Evolutionary conservation across 139 green algal species (phyloP).

Genomic region (Picochlorum sp.): DNA sequence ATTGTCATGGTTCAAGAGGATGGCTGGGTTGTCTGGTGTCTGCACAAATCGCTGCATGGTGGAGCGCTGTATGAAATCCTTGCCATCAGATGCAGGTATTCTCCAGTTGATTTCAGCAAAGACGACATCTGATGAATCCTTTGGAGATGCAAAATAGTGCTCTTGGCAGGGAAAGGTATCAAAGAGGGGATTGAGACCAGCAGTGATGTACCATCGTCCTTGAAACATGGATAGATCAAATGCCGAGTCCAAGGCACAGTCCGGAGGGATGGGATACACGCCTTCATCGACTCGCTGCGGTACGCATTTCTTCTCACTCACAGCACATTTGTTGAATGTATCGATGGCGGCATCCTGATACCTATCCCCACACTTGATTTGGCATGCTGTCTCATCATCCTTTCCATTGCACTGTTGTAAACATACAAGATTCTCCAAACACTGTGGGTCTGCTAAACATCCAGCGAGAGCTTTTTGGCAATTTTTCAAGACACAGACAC

Average conservation of each 20-base stretch:
- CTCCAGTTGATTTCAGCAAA: constrained; percentile 73
- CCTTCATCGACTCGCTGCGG: constrained; percentile 57
- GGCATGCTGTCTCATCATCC: constrained; percentile 68
- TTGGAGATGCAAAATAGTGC: constrained; percentile 47
- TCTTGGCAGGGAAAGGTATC: constrained; percentile 84
- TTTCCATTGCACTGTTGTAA: constrained; percentile 56
- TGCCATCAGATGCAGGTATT: constrained; percentile 39
- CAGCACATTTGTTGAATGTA: constrained; percentile 76
- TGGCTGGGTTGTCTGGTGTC: constrained; percentile 24
- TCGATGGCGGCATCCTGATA: constrained; percentile 66
- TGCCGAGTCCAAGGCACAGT: constrained; percentile 32
- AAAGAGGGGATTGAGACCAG: constrained; percentile 76
- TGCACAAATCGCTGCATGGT: constrained; percentile 65
- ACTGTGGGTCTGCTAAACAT: constrained; percentile 66
- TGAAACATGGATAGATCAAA: constrained; percentile 65
- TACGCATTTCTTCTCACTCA: constrained; percentile 79
- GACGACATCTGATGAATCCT: constrained; percentile 15
- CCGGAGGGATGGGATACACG: constrained; percentile 38
- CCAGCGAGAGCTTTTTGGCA: constrained; percentile 56
- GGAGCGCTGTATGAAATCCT: constrained; percentile 65
- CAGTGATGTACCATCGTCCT: constrained; percentile 81
- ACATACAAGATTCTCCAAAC: constrained; percentile 75
- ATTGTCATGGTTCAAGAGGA: constrained; percentile 71
- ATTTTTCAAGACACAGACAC: constrained; percentile 49
- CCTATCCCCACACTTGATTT: constrained; percentile 76